Evolutionary conservation across 345 rosid species (phyloP).

Genomic region (Cochlearia excelsa): DNA sequence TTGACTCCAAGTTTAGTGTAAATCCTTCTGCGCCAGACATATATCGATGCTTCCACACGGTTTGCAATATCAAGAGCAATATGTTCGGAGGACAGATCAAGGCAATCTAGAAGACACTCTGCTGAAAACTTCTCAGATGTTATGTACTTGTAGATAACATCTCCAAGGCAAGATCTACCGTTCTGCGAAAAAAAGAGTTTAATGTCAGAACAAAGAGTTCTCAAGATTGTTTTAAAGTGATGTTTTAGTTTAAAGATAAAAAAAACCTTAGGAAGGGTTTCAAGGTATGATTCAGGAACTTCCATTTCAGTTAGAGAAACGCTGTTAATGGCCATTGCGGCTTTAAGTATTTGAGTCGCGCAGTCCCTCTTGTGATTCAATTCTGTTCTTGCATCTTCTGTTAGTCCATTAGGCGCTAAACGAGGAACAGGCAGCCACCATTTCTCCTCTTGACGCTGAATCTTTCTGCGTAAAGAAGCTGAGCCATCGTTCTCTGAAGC

Average conservation of each 20-base stretch:
- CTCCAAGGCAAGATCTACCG: conserved; percentile 86
- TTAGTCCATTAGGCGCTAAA: conserved; percentile 72
- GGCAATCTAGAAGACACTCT: conserved; percentile 81
- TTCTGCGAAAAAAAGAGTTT: conserved; percentile 45
- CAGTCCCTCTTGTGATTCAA: conserved; percentile 72
- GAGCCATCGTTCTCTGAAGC: conserved; percentile 64
- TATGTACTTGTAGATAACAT: conserved; percentile 70
- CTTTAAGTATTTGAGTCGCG: conserved; percentile 84
- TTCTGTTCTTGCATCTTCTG: conserved; percentile 74
- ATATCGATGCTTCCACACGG: conserved; percentile 79
- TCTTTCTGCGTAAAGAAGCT: conserved; percentile 66
- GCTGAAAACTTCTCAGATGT: conserved; percentile 81
- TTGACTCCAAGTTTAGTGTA: conserved; percentile 43
- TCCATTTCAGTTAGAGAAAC: conserved; percentile 78
- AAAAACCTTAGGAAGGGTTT: conserved; percentile 79
- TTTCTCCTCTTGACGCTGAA: conserved; percentile 93
- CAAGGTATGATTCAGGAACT: conserved; percentile 82
- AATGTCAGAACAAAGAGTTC: too few species aligned
- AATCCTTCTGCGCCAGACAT: conserved; percentile 76
- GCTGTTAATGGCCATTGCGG: conserved; percentile 89
- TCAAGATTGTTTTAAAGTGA: too few species aligned
- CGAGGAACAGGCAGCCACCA: conserved; percentile 99
- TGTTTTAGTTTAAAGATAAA: too few species aligned
- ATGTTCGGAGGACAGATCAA: conserved; percentile 88
- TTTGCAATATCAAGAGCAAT: conserved; percentile 82